Evolutionary conservation across 192 early-diverging fungal species (phyloP), one percentile per base, ranked within the genome.

Genomic region (Geranomyces variabilis): DNA sequence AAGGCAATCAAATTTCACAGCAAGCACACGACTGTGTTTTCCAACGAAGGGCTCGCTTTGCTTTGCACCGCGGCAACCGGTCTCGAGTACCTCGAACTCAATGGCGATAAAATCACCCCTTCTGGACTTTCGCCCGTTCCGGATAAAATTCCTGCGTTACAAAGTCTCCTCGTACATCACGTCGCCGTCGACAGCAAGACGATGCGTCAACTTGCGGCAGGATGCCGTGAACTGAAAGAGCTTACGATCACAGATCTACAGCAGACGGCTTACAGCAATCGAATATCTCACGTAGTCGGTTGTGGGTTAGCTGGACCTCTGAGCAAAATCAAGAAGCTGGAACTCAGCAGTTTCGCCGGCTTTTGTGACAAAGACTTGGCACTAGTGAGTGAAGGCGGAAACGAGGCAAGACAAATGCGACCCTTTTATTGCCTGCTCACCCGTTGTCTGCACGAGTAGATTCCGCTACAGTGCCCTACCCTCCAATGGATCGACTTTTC

Each of bases 401-500:
- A 19, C 46, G 46, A 47, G 19, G 46, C 19, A 19, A 12, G 46
- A 19, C 46, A 47, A 12, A 12, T 47, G 46, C n/a, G n/a, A n/a
- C n/a, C n/a, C n/a, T n/a, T n/a, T n/a, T n/a, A n/a, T n/a, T n/a
- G n/a, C n/a, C n/a, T n/a, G 46, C 46, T 47, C 19, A 47, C 10
- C 46, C 10, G 10, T 47, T 19, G 58, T 28, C 36, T 41, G 10
- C 36, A 41, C 10, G 36, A 41, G 36, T 26, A 60, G 58, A 60
- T 60, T 19, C 75, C 76, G 46, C 49, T 8, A 13, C 15, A 60
- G 1, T 81, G 79, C 30, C 28, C 47, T n/a, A 67, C 61, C 36
- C 51, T 80, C 26, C 79, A 81, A 75, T 83, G 82, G 82, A 78
- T 80, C 19, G 79, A 83, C 67, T 79, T 83, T 61, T 70, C 62